These are phyloP conservation scores for Cladosporium sp. DNA, from an alignment of 2,329 filamentous ascomycete species.

Conservation along the genomic window DNA sequence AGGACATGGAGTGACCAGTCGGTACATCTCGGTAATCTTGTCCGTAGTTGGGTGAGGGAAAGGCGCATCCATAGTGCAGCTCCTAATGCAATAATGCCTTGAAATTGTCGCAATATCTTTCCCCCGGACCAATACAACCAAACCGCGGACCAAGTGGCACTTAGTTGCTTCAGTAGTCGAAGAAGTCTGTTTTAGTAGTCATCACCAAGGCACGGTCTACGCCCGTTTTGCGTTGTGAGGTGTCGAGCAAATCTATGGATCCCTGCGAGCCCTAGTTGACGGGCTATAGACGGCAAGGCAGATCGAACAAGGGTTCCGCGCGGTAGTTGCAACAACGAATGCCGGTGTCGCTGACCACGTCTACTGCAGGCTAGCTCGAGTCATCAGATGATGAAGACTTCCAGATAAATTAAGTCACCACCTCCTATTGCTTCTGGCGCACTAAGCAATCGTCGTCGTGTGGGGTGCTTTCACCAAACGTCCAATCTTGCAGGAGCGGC, in stretches of 20 bases:
- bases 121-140: neutral
- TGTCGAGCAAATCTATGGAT: neutral
- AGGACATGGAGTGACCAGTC: neutral
- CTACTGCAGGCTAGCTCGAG: neutral
- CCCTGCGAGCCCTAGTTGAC: neutral
- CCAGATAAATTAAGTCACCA: neutral
- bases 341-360: neutral
- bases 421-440: neutral
- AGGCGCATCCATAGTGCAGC: neutral
- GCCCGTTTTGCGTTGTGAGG: neutral
- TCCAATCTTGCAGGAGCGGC: neutral
- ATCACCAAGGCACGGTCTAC: neutral
- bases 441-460: neutral
- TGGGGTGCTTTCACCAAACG: neutral
- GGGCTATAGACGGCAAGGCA: neutral
- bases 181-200: neutral
- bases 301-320: neutral
- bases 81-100: neutral
- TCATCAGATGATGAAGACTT: neutral
- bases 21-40: conserved; percentile 2
- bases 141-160: neutral
- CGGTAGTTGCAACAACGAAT: neutral
- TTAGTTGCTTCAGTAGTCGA: neutral
- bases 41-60: neutral
- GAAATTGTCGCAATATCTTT: neutral